A percentile compares a stretch with the other conserved stretches of the same genome.
Evolutionary conservation across 495 filamentous ascomycete genomes (phyloP).

Genomic region (Penicillium waksmanii): DNA sequence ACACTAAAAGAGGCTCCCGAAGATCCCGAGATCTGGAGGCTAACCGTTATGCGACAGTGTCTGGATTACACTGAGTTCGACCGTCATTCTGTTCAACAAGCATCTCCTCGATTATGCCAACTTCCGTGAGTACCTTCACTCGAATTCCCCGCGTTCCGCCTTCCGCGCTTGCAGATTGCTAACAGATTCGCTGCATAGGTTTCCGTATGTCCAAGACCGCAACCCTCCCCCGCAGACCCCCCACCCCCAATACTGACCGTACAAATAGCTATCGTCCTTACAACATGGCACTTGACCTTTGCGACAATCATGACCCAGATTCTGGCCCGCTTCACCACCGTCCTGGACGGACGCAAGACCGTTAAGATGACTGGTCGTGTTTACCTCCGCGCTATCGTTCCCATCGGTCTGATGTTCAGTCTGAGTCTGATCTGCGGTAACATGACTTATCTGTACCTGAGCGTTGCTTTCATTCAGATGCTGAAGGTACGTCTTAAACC

Average conservation of each 20-base stretch:
- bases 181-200: constrained; percentile 26
- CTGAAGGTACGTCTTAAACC: constrained; percentile 67
- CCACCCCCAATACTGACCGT: constrained; percentile 17
- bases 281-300: constrained; percentile 90
- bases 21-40: not conserved
- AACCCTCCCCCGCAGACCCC: constrained; percentile 7
- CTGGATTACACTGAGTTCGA: constrained; percentile 92
- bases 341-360: constrained; percentile 86
- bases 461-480: constrained; percentile 97
- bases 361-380: constrained; percentile 94
- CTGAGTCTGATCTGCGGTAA: constrained; percentile 94
- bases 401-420: constrained; percentile 91
- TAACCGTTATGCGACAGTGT: constrained; percentile 52
- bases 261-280: constrained; percentile 67
- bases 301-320: constrained; percentile 90
- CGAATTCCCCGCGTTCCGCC: not conserved
- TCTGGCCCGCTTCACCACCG: constrained; percentile 78
- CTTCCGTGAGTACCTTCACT: constrained; percentile 68
- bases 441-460: constrained; percentile 88
- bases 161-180: not conserved
- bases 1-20: no score
- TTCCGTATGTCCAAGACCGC: constrained; percentile 42
- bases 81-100: constrained; percentile 98
- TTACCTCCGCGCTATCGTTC: constrained; percentile 88
- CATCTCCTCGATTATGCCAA: constrained; percentile 83